These are phyloP conservation scores for Trichoderma semiorbis DNA, from an alignment of 2,329 filamentous ascomycete species.

Conservation along the genomic window DNA sequence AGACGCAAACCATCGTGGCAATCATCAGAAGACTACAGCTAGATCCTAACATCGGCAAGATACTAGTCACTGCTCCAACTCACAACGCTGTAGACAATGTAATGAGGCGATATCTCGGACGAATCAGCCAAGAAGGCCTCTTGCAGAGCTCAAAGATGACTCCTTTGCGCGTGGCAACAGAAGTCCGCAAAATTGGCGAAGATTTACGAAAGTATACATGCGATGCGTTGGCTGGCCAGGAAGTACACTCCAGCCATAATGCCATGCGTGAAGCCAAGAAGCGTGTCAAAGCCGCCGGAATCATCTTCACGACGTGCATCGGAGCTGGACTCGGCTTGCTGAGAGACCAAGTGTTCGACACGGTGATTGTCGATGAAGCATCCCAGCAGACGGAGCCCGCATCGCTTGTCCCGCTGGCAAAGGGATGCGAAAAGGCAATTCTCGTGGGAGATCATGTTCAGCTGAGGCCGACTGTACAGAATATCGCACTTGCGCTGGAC, in stretches of 20 bases:
- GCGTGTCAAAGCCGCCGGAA: constrained; percentile 32
- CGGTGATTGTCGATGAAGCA: constrained; percentile 45
- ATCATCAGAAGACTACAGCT: constrained; percentile 35
- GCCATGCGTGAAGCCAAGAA: constrained; percentile 37
- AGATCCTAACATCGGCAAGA: constrained; percentile 23
- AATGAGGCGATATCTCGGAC: constrained; percentile 33
- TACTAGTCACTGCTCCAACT: constrained; percentile 42
- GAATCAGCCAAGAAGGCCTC: background rate
- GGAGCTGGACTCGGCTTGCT: constrained; percentile 41
- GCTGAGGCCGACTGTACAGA: constrained; percentile 41
- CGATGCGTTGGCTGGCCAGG: constrained; percentile 32
- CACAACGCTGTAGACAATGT: constrained; percentile 46
- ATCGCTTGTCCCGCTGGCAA: constrained; percentile 39
- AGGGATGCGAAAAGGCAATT: constrained; percentile 40
- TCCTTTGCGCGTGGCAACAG: constrained; percentile 20
- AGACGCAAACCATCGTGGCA: constrained; percentile 41
- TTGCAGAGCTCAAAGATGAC: background rate
- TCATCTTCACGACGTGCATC: constrained; percentile 45
- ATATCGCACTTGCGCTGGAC: constrained; percentile 32
- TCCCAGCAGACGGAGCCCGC: constrained; percentile 45
- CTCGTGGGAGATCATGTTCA: constrained; percentile 47
- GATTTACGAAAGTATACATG: constrained; percentile 36
- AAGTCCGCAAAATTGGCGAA: constrained; percentile 33
- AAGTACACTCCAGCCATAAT: constrained; percentile 26
- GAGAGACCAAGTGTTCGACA: constrained; percentile 36